Base-by-base conservation (phyloP, 176 grass and related monocot species). In the Ensete glaucum region DNA sequence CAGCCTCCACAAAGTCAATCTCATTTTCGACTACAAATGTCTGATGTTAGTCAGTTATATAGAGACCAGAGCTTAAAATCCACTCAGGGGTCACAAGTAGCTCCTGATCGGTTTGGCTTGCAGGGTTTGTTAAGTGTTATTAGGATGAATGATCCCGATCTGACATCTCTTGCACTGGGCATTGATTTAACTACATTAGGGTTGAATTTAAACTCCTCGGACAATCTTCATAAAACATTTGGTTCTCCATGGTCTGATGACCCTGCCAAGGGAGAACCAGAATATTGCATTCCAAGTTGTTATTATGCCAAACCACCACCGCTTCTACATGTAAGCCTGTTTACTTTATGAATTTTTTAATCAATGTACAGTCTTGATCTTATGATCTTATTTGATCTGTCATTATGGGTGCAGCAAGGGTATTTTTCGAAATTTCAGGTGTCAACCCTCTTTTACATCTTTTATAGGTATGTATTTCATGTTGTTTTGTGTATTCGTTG, bases 181-280 rank as follows among this genome's bases (percentile, higher is more conserved):
- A 89, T 98, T 80, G 94, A 98, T 81, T 79, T 98, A 67, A 91
- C 90, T 56, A 84, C 88, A 50, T 74, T 98, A 79, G 95, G 94
- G 53, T 79, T 98, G 80, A 91, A 91, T 60, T 86, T 98, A 82
- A 93, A 98, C 69, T 93, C 94, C 69, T 67, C 81, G 73, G 94
- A 98, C 67, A 98, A 86, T 91, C 84, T 98, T 71, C 89, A 93
- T 79, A 88, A 89, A 86, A 98, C 87, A 21, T 98, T 98, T 91
- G 86, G 85, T 74, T 93, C 90, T 67, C 94, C 94, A 19, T 98
- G 90, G 90, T 93, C 88, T 67, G 83, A 89, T 82, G 94, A 98
- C 8, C 77, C 88, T 60, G 80, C 79, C 67, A 93, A 89, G 84
- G 90, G 90, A 64, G 94, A 98, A 64, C 80, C 86, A 19, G 94